Evolutionary conservation across 1,284 basidiomycete genomes (phyloP).

Genomic region (Neolentinus lepideus): DNA sequence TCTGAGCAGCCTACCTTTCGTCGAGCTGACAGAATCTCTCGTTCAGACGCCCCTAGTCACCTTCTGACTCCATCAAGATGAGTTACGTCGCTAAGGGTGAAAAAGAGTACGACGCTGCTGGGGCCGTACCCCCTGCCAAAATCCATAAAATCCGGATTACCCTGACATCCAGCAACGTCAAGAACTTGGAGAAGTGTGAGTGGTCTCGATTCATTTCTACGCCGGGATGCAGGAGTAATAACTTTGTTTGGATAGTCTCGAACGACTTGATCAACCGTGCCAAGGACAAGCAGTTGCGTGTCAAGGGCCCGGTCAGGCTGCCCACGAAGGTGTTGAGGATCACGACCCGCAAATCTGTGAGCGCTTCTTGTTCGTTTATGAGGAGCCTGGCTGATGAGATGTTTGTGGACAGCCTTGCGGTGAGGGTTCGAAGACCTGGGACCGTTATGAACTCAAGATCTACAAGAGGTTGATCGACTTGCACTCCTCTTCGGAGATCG

Average conservation of each 20-base stretch:
- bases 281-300: slow-evolving; percentile 99
- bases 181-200: slow-evolving; percentile 96
- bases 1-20: not conserved
- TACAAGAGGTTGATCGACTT: slow-evolving; percentile 99
- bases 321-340: slow-evolving; percentile 98
- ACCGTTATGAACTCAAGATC: slow-evolving; percentile 98
- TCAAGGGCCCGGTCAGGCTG: slow-evolving; percentile 98
- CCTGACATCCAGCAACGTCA: slow-evolving; percentile 95
- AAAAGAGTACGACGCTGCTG: slow-evolving; percentile 95
- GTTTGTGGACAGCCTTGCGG: slow-evolving; percentile 75
- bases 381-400: not conserved
- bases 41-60: slow-evolving; percentile 48
- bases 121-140: slow-evolving; percentile 83
- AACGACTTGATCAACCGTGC: slow-evolving; percentile 96
- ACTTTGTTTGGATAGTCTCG: slow-evolving; percentile 77
- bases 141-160: slow-evolving; percentile 99
- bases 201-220: slow-evolving; percentile 10
- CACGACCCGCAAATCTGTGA: slow-evolving; percentile 95
- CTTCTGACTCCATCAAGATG: slow-evolving; percentile 86
- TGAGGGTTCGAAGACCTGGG: slow-evolving; percentile 99
- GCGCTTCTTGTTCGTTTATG: slow-evolving; percentile 21
- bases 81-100: slow-evolving; percentile 99
- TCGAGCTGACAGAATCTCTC: not conserved
- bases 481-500: slow-evolving; percentile 97
- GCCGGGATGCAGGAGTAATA: not conserved